Evolutionary conservation across 2,329 filamentous ascomycete genomes (phyloP).

Genomic region (Fusarium sororula): DNA sequence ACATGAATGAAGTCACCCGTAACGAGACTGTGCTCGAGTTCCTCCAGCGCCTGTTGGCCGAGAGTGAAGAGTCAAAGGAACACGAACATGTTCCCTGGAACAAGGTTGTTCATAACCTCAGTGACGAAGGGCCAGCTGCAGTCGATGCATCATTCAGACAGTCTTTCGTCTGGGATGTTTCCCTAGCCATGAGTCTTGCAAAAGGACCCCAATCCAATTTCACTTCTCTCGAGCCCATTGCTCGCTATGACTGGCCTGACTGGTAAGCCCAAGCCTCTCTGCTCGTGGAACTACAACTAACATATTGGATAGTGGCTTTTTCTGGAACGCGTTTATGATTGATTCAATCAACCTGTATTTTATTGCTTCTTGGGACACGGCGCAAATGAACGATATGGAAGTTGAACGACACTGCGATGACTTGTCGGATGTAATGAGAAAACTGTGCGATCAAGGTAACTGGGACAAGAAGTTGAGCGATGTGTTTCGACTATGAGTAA

Average conservation of each 20-base stretch:
- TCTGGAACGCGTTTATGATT: constrained; percentile 52
- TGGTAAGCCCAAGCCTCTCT: constrained; percentile 41
- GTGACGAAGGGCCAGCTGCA: constrained; percentile 47
- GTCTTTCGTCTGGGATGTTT: constrained; percentile 52
- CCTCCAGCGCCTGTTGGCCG: constrained; percentile 39
- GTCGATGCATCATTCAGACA: constrained; percentile 49
- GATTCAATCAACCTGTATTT: constrained; percentile 47
- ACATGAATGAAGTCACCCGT: constrained; percentile 42
- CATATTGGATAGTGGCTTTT: constrained; percentile 43
- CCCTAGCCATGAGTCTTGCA: constrained; percentile 41
- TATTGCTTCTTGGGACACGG: constrained; percentile 53
- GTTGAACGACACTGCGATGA: constrained; percentile 45
- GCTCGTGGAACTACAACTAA: not conserved
- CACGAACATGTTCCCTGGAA: constrained; percentile 50
- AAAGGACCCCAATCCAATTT: constrained; percentile 29
- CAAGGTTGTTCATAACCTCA: constrained; percentile 43
- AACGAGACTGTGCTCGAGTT: constrained; percentile 44
- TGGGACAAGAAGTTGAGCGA: constrained; percentile 43
- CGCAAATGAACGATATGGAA: constrained; percentile 48
- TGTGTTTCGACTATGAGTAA: constrained; percentile 35
- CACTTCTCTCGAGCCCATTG: constrained; percentile 42
- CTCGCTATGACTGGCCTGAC: constrained; percentile 51
- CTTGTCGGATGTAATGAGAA: constrained; percentile 45
- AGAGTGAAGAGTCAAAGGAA: constrained; percentile 38
- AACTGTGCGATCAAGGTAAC: constrained; percentile 39